These are phyloP conservation scores for Tylopilus orsonianus DNA, from an alignment of 1,284 basidiomycete species.

Conservation along the genomic window DNA sequence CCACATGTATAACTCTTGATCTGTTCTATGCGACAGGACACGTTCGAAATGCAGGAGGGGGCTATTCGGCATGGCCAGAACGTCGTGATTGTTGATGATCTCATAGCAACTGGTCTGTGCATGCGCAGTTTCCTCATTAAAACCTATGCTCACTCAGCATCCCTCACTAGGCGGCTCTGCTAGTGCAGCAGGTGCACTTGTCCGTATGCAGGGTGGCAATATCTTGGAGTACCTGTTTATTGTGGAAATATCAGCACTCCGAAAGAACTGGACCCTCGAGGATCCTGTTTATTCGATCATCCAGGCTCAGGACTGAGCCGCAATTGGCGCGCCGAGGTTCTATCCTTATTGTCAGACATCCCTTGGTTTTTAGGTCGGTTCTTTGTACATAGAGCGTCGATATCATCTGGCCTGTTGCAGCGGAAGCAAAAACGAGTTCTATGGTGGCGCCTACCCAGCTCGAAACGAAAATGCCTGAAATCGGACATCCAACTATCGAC, in stretches of 20 bases:
- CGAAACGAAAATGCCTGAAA: too few relatives aligned
- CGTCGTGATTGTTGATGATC: slow-evolving; percentile 91
- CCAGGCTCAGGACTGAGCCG: slow-evolving; percentile 73
- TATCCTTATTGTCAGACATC: slow-evolving; percentile 21
- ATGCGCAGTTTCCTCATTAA: background rate
- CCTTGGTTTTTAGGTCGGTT: slow-evolving; percentile 9
- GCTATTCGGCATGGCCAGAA: slow-evolving; percentile 83
- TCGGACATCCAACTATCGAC: background rate
- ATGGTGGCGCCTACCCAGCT: too few relatives aligned
- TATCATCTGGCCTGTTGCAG: background rate
- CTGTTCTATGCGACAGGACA: slow-evolving; percentile 54
- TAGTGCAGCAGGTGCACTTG: slow-evolving; percentile 89
- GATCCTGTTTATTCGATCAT: slow-evolving; percentile 88
- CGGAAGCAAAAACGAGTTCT: background rate
- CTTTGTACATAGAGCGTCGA: slow-evolving; percentile 6
- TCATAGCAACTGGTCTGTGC: slow-evolving; percentile 87
- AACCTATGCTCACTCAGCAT: slow-evolving; percentile 1
- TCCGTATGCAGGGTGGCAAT: slow-evolving; percentile 79
- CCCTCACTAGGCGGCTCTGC: slow-evolving; percentile 80
- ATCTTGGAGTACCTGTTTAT: slow-evolving; percentile 95
- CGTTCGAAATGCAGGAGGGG: slow-evolving; percentile 93
- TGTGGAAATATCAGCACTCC: slow-evolving; percentile 68
- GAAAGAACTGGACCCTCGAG: slow-evolving; percentile 54
- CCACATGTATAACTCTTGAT: slow-evolving; percentile 1
- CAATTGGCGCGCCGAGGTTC: background rate